Evolutionary conservation across 345 rosid genomes (phyloP).

Genomic region (Salix viminalis): DNA sequence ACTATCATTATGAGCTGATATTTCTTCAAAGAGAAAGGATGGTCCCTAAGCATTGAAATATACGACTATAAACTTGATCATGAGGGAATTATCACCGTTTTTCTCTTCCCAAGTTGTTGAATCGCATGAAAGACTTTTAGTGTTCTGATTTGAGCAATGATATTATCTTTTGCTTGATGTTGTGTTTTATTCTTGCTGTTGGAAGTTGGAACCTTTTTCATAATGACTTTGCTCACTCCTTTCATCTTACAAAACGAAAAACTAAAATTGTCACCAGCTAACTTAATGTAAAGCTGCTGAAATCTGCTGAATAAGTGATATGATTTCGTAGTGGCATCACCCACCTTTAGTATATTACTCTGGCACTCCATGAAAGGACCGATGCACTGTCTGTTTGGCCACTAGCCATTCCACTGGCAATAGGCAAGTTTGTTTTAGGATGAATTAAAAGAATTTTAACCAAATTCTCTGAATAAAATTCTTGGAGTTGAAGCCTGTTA

Average conservation of each 20-base stretch:
- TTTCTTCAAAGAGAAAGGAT: neutral
- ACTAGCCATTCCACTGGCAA: neutral
- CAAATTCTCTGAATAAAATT: too few relatives aligned
- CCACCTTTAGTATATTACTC: neutral
- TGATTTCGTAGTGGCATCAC: neutral
- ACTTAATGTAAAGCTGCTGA: neutral
- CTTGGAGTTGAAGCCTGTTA: too few relatives aligned
- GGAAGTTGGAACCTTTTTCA: too few relatives aligned
- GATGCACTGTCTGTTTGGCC: neutral
- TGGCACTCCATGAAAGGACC: neutral
- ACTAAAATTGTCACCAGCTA: neutral
- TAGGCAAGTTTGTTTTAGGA: neutral
- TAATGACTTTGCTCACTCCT: too few relatives aligned
- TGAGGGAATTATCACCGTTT: neutral
- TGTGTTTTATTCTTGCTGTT: neutral
- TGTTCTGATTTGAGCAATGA: neutral
- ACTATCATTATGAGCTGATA: neutral
- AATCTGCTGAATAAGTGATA: neutral
- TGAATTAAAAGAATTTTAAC: neutral
- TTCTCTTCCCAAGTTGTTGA: neutral
- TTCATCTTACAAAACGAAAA: too few relatives aligned
- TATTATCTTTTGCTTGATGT: neutral
- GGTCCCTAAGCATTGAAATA: neutral
- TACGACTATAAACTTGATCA: neutral
- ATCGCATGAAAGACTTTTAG: neutral